Percentiles rank a stretch among this genome's conserved stretches.
These are phyloP conservation scores for Lyophyllum atratum DNA, from an alignment of 768 basidiomycete species.

Conservation along the genomic window DNA sequence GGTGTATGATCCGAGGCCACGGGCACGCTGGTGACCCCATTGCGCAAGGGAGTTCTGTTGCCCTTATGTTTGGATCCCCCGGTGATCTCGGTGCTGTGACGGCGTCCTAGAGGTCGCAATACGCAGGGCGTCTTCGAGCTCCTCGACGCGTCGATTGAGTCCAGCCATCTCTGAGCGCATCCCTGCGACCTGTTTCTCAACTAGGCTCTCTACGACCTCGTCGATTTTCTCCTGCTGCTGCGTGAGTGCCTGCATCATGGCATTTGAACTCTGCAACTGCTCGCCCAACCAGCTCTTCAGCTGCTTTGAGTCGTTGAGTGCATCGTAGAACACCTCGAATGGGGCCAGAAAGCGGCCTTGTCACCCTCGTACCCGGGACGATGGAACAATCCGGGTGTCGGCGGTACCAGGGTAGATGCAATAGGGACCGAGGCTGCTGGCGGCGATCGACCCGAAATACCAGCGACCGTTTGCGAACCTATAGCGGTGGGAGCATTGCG, in stretches of 20 bases:
- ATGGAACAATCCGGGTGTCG: slow-evolving; percentile 67
- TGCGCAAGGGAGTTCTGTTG: slow-evolving; percentile 35
- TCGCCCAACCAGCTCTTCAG: slow-evolving; percentile 77
- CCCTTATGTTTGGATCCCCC: slow-evolving; percentile 26
- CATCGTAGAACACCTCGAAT: slow-evolving; percentile 84
- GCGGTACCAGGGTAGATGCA: slow-evolving; percentile 62
- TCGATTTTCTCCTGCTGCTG: slow-evolving; percentile 68
- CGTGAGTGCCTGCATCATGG: slow-evolving; percentile 50
- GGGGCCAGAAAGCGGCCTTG: slow-evolving; percentile 80
- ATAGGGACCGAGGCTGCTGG: slow-evolving; percentile 70
- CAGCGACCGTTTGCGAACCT: slow-evolving; percentile 26
- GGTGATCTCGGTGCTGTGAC: slow-evolving; percentile 26
- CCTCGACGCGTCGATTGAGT: slow-evolving; percentile 66
- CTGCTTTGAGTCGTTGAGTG: slow-evolving; percentile 77
- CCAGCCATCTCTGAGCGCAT: slow-evolving; percentile 62
- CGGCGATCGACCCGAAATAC: slow-evolving; percentile 45
- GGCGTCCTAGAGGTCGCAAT: slow-evolving; percentile 25
- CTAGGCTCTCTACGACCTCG: slow-evolving; percentile 57
- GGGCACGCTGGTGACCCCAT: slow-evolving; percentile 33
- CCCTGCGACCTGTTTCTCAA: slow-evolving; percentile 60
- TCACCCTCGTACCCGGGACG: slow-evolving; percentile 62
- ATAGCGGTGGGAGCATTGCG: slow-evolving; percentile 26
- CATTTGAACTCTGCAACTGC: slow-evolving; percentile 66
- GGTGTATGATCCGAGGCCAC: slow-evolving; percentile 43
- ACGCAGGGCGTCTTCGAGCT: slow-evolving; percentile 58